Conservation (phyloP, 257 asterid genomes). For the Rubia yunnanensis region DNA sequence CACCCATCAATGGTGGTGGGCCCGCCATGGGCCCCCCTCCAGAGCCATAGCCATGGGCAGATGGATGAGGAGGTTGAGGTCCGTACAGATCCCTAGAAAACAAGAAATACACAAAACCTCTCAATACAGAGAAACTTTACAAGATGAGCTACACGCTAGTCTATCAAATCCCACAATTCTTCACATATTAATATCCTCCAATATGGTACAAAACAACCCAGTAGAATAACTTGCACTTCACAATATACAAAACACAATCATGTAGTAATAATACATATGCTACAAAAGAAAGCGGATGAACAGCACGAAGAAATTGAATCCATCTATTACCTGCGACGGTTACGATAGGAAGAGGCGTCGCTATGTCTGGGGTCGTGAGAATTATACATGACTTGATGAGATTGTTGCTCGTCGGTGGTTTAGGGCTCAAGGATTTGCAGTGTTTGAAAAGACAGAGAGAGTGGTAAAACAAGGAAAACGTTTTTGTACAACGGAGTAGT, state of each 20-base stretch:
- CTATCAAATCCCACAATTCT: not conserved
- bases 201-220: not conserved
- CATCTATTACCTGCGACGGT: conserved; percentile 72
- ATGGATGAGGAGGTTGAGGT: conserved; percentile 27
- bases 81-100: conserved; percentile 60
- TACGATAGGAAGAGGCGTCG: conserved; percentile 92
- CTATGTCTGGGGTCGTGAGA: conserved; percentile 55
- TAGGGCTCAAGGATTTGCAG: not conserved
- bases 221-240: conserved; percentile 43
- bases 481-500: not conserved
- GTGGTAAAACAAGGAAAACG: not conserved
- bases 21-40: conserved; percentile 43
- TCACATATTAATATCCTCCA: not conserved
- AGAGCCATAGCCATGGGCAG: conserved; percentile 39
- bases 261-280: conserved; percentile 30
- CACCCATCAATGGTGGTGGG: conserved; percentile 31
- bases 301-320: not conserved
- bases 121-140: conserved; percentile 1
- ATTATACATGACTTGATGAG: conserved; percentile 31
- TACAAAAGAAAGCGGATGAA: not conserved
- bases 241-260: conserved; percentile 61
- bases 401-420: not conserved
- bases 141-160: not conserved
- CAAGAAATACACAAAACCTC: not conserved
- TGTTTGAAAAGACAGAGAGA: not conserved